Evolutionary conservation across 768 basidiomycete genomes (phyloP).

Genomic region (Tylopilus balloui): DNA sequence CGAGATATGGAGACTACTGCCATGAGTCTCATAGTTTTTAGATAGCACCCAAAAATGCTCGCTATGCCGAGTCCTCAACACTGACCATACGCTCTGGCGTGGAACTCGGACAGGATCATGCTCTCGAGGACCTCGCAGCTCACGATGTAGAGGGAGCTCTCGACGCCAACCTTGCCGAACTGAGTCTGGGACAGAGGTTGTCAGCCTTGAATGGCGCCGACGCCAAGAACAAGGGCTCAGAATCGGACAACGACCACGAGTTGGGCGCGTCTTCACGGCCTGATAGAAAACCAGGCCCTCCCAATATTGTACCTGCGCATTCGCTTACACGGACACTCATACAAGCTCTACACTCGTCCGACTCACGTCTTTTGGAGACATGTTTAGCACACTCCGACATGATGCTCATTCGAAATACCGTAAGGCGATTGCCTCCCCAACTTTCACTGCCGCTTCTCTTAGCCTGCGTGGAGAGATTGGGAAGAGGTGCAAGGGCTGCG

Average conservation of each 20-base stretch:
- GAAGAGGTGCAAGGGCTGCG: slow-evolving; percentile 64
- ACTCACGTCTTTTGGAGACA: slow-evolving; percentile 80
- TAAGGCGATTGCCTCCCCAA: slow-evolving; percentile 80
- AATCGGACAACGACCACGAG: slow-evolving; percentile 47
- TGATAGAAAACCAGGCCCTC: slow-evolving; percentile 23
- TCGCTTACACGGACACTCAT: slow-evolving; percentile 92
- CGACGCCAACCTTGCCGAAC: slow-evolving; percentile 83
- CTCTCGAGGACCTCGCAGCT: slow-evolving; percentile 45
- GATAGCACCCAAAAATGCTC: slow-evolving; percentile 48
- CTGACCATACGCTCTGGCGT: slow-evolving; percentile 64
- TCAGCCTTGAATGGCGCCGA: slow-evolving; percentile 58
- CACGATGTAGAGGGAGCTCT: slow-evolving; percentile 62
- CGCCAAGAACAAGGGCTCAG: slow-evolving; percentile 35
- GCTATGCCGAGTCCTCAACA: slow-evolving; percentile 62
- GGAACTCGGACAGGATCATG: slow-evolving; percentile 55
- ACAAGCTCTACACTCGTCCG: slow-evolving; percentile 94
- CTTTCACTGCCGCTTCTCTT: slow-evolving; percentile 81
- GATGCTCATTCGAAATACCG: slow-evolving; percentile 80
- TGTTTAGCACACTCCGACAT: slow-evolving; percentile 82
- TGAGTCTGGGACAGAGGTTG: slow-evolving; percentile 87
- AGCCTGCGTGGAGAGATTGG: slow-evolving; percentile 86
- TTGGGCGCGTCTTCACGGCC: slow-evolving; percentile 26
- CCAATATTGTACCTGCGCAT: slow-evolving; percentile 61
- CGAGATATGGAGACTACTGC: neutral
- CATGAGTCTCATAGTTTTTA: slow-evolving; percentile 20